Base-by-base conservation (phyloP, 2,329 filamentous ascomycete genomes). In the Metarhizium rileyi region DNA sequence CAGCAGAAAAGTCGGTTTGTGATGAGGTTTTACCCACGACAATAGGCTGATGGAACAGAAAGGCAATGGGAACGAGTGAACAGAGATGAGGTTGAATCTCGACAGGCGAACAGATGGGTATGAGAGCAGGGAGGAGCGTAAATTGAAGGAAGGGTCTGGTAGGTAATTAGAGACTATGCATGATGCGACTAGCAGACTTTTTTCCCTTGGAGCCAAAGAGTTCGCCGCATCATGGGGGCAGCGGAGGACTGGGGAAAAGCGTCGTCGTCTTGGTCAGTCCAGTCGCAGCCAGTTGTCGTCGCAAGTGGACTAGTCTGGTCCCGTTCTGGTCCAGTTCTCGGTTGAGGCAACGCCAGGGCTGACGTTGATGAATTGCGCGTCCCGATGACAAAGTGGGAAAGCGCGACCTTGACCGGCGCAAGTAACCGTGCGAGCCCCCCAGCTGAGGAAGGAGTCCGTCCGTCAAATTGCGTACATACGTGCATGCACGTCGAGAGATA, bases 321-420 rank as follows among this genome's bases (percentile, higher is more conserved):
- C 12, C 4, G 20, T 18, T 42, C n/a, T 23, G 38, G 20, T 42
- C 38, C 20, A 18, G 8, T 18, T 38, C 35, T 38, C n/a, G 48
- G 46, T 49, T 48, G 38, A 48, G 44, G 23, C 27, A 45, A 52
- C 53, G 48, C 46, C 46, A 53, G 54, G 52, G 56, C 57, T 60
- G 59, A 60, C 62, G 61, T 63, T 58, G 62, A 53, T 61, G 61
- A 56, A 64, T 65, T 65, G 63, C 63, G 63, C 60, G 63, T 63
- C 56, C 56, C 59, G 47, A 56, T 59, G 54, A 56, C 54, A 61
- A 59, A 56, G 53, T 52, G 56, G 59, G 49, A 30, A 49, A 43
- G 47, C 46, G 46, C 44, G 40, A 30, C 44, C 30, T n/a, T 16
- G 26, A 26, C 33, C 26, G 25, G 22, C 18, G 18, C 28, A 42